Conservation (phyloP, 2,329 filamentous ascomycete genomes). For the Beauveria sp. region DNA sequence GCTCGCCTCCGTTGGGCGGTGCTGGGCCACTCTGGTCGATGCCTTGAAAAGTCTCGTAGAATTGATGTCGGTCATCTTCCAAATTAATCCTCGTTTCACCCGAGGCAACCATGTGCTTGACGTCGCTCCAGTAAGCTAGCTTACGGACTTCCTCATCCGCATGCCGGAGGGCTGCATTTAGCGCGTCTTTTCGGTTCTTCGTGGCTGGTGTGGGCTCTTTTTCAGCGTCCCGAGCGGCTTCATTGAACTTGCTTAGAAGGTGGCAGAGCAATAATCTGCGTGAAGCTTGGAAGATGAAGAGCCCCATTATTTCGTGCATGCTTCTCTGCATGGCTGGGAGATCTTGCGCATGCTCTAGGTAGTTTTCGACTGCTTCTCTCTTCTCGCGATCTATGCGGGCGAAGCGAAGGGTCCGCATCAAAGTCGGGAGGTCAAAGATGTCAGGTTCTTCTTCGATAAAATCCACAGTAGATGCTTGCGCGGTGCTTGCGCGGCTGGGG, state of each 20-base stretch:
- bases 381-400: constrained; percentile 86
- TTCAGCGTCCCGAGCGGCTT: background rate
- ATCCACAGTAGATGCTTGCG: constrained; percentile 30
- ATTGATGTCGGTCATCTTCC: constrained; percentile 25
- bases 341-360: constrained; percentile 72
- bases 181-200: constrained; percentile 48
- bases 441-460: constrained; percentile 49
- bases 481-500: constrained; percentile 30
- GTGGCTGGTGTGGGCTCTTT: background rate
- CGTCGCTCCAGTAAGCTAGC: constrained; percentile 83
- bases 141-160: constrained; percentile 74
- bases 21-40: constrained; percentile 46
- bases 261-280: constrained; percentile 47
- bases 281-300: constrained; percentile 85
- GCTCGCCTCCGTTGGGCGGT: constrained; percentile 25
- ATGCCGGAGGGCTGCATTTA: constrained; percentile 66
- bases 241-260: constrained; percentile 9
- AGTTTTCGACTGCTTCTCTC: constrained; percentile 73
- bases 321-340: constrained; percentile 65
- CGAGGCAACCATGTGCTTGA: constrained; percentile 57
- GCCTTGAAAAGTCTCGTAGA: constrained; percentile 39
- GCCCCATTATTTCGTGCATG: constrained; percentile 79
- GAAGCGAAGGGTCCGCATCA: constrained; percentile 60
- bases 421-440: constrained; percentile 55
- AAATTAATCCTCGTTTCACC: constrained; percentile 40